Evolutionary conservation across 1,284 basidiomycete genomes (phyloP).

Genomic region (Cystobasidium slooffiae): DNA sequence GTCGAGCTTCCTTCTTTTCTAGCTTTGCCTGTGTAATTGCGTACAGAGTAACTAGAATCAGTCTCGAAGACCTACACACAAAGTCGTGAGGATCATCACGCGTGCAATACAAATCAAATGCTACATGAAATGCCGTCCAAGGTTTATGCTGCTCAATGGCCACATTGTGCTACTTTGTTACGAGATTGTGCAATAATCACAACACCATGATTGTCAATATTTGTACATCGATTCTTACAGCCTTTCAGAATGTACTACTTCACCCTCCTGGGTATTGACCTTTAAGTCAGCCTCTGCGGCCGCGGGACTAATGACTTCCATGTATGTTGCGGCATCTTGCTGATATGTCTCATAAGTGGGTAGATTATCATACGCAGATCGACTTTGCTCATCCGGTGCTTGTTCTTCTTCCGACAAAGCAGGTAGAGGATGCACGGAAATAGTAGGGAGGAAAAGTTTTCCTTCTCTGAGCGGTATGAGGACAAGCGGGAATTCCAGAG

Average conservation of each 20-base stretch:
- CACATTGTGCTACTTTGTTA: not conserved
- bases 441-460: conserved; percentile 14
- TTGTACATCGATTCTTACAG: not conserved
- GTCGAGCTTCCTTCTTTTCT: not conserved
- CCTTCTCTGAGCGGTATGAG: conserved; percentile 25
- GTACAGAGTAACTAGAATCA: too few species aligned
- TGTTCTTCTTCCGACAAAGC: not conserved
- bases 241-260: not conserved
- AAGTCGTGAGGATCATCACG: too few species aligned
- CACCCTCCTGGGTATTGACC: not conserved
- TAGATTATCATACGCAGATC: not conserved
- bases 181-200: not conserved
- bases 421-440: conserved; percentile 15
- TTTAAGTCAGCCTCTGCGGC: not conserved
- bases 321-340: not conserved
- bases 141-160: not conserved
- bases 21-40: too few species aligned
- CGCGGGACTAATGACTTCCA: not conserved
- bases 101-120: too few species aligned
- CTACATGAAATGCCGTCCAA: not conserved
- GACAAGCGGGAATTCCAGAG: not conserved
- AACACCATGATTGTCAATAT: not conserved
- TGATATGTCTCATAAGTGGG: conserved; percentile 14
- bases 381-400: too few species aligned
- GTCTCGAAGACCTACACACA: too few species aligned